A percentile compares a stretch with the other conserved stretches of the same genome.
Conservation (phyloP, 1,284 basidiomycete species). For the Phellopilus nigrolimitatus region DNA sequence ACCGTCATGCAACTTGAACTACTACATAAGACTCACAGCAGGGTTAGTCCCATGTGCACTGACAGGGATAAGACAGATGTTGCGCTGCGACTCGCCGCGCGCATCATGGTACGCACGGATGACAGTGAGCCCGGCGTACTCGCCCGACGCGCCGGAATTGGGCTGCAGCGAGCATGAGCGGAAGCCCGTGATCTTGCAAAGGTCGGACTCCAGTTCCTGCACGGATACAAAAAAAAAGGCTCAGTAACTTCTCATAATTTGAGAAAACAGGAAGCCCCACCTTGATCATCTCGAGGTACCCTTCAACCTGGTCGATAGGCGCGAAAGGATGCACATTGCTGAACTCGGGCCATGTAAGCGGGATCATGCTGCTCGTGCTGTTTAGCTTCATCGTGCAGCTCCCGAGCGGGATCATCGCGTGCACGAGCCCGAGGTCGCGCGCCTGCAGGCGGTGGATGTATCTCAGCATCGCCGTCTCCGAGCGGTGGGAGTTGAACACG, state of each 20-base stretch:
- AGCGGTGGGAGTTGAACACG: slow-evolving; percentile 94
- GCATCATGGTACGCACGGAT: slow-evolving; percentile 94
- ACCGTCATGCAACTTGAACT: slow-evolving; percentile 1
- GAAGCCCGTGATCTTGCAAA: slow-evolving; percentile 95
- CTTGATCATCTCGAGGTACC: slow-evolving; percentile 82
- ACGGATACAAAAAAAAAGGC: slow-evolving; percentile 12
- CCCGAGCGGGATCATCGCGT: slow-evolving; percentile 96
- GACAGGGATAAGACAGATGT: slow-evolving; percentile 92
- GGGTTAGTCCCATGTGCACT: slow-evolving; percentile 97
- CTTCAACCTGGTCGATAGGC: slow-evolving; percentile 85
- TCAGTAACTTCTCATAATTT: not conserved
- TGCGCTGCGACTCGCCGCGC: slow-evolving; percentile 78
- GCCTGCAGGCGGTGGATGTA: slow-evolving; percentile 93
- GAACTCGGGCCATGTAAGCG: slow-evolving; percentile 93
- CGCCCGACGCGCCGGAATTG: slow-evolving; percentile 95
- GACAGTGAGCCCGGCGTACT: slow-evolving; percentile 91
- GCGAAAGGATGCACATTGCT: slow-evolving; percentile 89
- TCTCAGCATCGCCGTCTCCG: slow-evolving; percentile 96
- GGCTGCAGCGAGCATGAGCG: slow-evolving; percentile 93
- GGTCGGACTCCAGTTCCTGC: slow-evolving; percentile 80
- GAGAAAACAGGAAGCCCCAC: slow-evolving; percentile 32
- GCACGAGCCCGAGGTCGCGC: slow-evolving; percentile 93
- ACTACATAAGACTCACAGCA: slow-evolving; percentile 60
- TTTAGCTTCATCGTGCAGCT: slow-evolving; percentile 98
- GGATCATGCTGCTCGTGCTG: slow-evolving; percentile 95